Conservation (phyloP, 2,329 filamentous ascomycete genomes). For the Sordariomycetes sp. region DNA sequence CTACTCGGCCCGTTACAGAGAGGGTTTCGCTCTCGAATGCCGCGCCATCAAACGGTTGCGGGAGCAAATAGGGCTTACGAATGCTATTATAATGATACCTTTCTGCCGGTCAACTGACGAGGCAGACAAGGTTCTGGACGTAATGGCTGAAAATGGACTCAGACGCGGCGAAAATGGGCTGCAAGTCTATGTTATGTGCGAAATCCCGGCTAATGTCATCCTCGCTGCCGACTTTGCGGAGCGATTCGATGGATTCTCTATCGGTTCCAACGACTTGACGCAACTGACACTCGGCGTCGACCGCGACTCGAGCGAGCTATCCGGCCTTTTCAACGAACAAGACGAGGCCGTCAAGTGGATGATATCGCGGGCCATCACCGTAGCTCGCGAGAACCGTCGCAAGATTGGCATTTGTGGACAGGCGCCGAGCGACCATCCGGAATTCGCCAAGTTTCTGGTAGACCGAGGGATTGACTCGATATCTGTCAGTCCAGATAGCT, state of each 20-base stretch:
- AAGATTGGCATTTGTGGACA: slow-evolving; percentile 29
- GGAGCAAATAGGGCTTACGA: slow-evolving; percentile 24
- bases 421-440: slow-evolving; percentile 27
- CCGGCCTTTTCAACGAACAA: slow-evolving; percentile 27
- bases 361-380: slow-evolving; percentile 20
- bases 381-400: slow-evolving; percentile 16
- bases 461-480: slow-evolving; percentile 25
- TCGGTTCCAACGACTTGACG: slow-evolving; percentile 29
- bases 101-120: slow-evolving; percentile 26
- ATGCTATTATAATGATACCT: slow-evolving; percentile 26
- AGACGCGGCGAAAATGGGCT: slow-evolving; percentile 22
- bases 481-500: slow-evolving; percentile 28
- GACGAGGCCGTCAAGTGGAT: slow-evolving; percentile 29
- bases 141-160: slow-evolving; percentile 28
- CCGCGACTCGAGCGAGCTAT: slow-evolving; percentile 24
- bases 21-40: slow-evolving; percentile 28
- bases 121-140: slow-evolving; percentile 20
- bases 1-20: slow-evolving; percentile 26
- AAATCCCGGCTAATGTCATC: slow-evolving; percentile 30
- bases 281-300: slow-evolving; percentile 28
- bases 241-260: slow-evolving; percentile 30
- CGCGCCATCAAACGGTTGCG: slow-evolving; percentile 25
- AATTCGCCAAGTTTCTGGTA: slow-evolving; percentile 25
- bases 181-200: slow-evolving; percentile 29
- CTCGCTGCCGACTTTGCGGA: slow-evolving; percentile 21